These are phyloP conservation scores for Canna indica DNA, from an alignment of 176 grass and related monocot species.

Conservation along the genomic window DNA sequence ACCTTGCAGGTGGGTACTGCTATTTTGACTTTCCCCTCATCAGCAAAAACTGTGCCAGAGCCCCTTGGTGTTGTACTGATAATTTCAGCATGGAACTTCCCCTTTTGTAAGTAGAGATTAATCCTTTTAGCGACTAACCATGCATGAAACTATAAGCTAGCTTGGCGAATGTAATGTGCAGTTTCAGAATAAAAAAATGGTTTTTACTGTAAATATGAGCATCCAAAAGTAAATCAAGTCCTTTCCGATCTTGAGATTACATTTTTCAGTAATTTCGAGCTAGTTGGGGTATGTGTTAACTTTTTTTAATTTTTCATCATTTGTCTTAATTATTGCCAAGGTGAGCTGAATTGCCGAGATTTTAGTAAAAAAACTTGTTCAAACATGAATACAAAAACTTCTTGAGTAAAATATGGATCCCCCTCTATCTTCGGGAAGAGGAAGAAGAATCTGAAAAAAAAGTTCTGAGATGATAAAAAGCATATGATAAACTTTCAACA, in stretches of 20 bases:
- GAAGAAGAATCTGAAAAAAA: too few species aligned
- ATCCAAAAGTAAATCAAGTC: background rate
- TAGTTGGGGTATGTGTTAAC: too few species aligned
- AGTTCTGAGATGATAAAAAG: too few species aligned
- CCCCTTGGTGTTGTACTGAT: slow-evolving; percentile 75
- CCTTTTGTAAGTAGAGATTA: slow-evolving; percentile 71
- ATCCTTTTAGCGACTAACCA: background rate
- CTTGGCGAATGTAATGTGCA: background rate
- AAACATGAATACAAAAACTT: too few species aligned
- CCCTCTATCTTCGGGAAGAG: too few species aligned
- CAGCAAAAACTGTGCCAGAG: slow-evolving; percentile 59
- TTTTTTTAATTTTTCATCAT: too few species aligned
- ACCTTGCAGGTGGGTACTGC: slow-evolving; percentile 44
- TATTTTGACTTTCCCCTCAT: slow-evolving; percentile 66
- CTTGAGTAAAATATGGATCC: too few species aligned
- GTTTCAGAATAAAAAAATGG: background rate
- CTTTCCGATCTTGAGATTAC: background rate
- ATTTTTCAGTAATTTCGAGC: too few species aligned
- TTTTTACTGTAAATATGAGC: background rate
- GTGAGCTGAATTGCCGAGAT: too few species aligned
- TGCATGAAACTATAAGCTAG: background rate
- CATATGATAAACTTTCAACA: too few species aligned
- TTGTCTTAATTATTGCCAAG: too few species aligned
- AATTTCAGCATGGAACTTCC: slow-evolving; percentile 96
- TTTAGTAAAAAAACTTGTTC: too few species aligned